Base-by-base conservation (phyloP, 441 rosid species). In the Eruca vesicaria region DNA sequence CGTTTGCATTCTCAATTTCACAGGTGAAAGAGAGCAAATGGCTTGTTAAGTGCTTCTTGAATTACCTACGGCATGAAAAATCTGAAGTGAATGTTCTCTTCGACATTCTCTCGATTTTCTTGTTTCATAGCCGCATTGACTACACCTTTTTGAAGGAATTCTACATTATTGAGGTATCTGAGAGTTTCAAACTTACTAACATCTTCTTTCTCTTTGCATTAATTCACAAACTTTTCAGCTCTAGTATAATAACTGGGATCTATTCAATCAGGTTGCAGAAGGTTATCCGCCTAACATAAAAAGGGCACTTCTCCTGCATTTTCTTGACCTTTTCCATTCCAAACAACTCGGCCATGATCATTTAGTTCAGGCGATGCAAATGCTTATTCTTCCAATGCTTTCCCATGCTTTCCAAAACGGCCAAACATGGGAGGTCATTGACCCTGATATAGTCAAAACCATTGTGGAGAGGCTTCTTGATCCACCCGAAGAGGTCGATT, bases 1-100 rank as follows among this genome's bases (percentile, higher is more conserved):
- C 55, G 45, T 91, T 56, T 80, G 60, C 59, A 50, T 77, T 71
- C 66, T 73, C 64, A 68, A 82, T 55, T 18, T 67, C 79, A 79
- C 90, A 97, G 99, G 99, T 92, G 67, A 97, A 94, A 81, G 99
- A 94, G 88, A 97, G 99, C 93, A 97, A 97, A 86, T 97, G 99
- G 99, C 98, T 97, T 73, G 89, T 97, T 74, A 94, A 94, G 78
- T 94, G 99, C 89, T 92, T 97, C 86, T 84, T 92, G 69, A 97
- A 92, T 86, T 97, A 92, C 83, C 78, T 93, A 57, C 88, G 93
- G 72, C 93, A 89, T 84, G 99, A 93, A 77, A 85, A 91, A 83
- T 76, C 82, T 18, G 98, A 97, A 91, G 87, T 94, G 61, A 89
- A 87, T 79, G 97, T 97, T 81, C 97, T 97, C 75, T 94, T 94